Percentiles rank a stretch among this genome's conserved stretches.
These are phyloP conservation scores for Collariella sp. DNA, from an alignment of 495 filamentous ascomycete genomes.

Conservation along the genomic window DNA sequence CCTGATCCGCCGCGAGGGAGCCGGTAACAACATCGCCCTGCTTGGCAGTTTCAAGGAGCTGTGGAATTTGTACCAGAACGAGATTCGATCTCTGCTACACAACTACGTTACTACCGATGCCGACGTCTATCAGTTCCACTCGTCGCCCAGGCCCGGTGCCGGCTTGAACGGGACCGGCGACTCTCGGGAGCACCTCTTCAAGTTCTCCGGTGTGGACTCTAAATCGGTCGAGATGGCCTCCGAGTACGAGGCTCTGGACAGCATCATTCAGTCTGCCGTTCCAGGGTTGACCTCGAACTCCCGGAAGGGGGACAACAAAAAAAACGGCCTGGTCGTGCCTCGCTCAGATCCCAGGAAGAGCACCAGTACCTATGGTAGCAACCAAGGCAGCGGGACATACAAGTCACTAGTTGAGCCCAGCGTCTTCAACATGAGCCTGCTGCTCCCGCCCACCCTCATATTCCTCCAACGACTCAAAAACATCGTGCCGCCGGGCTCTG, in stretches of 20 bases:
- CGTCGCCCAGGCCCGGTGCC: constrained; percentile 33
- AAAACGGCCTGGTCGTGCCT: constrained; percentile 27
- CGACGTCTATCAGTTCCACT: constrained; percentile 51
- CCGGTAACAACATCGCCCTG: constrained; percentile 49
- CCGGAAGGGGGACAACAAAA: constrained; percentile 47
- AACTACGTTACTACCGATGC: constrained; percentile 96
- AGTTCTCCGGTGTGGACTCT: constrained; percentile 71
- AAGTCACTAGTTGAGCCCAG: constrained; percentile 77
- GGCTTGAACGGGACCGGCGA: constrained; percentile 47
- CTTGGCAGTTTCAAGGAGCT: constrained; percentile 80
- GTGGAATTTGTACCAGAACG: constrained; percentile 70
- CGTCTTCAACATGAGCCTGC: constrained; percentile 93
- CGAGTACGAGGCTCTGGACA: constrained; percentile 84
- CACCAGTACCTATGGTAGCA: constrained; percentile 21
- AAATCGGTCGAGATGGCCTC: constrained; percentile 64
- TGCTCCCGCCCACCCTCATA: constrained; percentile 85
- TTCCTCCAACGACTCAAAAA: constrained; percentile 88
- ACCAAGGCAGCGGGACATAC: constrained; percentile 48
- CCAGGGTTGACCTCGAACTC: constrained; percentile 84
- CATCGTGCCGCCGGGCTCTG: constrained; percentile 77
- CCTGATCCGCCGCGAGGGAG: constrained; percentile 68
- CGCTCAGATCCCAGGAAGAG: constrained; percentile 31
- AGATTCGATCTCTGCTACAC: constrained; percentile 87
- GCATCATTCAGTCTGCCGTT: constrained; percentile 81
- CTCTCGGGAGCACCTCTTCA: constrained; percentile 79